phyloP scores from a whole-genome alignment of 208 protist species.

The Angomonas ambiguus region DNA sequence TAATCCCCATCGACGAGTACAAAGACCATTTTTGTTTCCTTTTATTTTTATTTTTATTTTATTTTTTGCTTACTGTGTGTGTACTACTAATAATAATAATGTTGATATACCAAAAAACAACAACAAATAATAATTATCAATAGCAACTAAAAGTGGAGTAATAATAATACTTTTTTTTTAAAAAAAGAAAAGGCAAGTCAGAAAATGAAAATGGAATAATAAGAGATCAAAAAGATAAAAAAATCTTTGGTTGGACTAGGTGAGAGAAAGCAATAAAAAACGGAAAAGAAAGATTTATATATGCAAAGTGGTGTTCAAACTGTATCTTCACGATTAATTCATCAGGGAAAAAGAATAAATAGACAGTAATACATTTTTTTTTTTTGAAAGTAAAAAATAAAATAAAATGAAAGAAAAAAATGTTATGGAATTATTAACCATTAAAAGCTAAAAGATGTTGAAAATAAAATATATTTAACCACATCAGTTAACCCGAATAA shows the following conservation, averaged over 20 bases:
- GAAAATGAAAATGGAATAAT: not conserved
- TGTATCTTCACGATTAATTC: no score
- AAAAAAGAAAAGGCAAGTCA: not conserved
- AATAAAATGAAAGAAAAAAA: not conserved
- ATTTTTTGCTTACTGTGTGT: not conserved
- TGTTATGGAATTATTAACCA: not conserved
- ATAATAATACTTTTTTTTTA: not conserved
- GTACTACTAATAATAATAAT: constrained; percentile 2
- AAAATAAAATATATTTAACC: constrained; percentile 1
- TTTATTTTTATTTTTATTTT: constrained; percentile 1
- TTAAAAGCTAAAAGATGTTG: not conserved
- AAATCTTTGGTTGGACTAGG: no score
- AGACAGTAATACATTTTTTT: constrained; percentile 4
- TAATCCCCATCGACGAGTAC: constrained; percentile 79
- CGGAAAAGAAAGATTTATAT: constrained; percentile 4
- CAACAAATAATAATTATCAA: constrained; percentile 2
- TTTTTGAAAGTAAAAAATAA: constrained; percentile 1
- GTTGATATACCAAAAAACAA: no score
- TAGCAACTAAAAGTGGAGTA: not conserved
- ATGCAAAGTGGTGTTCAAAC: not conserved
- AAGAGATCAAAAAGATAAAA: not conserved
- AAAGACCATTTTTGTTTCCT: constrained; percentile 28
- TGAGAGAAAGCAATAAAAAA: no score
- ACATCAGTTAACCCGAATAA: not conserved
- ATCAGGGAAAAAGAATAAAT: not conserved